phyloP scores from a whole-genome alignment of 495 filamentous ascomycete genomes.

The Cudoniella acicularis region DNA sequence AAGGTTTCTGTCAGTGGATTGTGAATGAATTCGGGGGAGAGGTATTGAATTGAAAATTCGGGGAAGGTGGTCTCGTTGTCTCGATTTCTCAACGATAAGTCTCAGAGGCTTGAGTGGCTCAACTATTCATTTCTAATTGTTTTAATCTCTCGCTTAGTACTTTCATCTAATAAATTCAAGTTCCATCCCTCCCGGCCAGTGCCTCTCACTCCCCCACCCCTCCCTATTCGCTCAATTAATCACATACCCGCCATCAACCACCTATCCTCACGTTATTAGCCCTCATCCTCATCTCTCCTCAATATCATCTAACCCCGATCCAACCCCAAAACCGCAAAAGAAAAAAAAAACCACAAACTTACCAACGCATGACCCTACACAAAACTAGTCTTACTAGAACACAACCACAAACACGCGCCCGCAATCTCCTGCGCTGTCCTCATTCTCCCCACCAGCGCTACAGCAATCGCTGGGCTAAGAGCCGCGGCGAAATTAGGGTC shows the following conservation, averaged over 20 bases:
- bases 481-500: constrained; percentile 29
- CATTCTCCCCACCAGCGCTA: constrained; percentile 47
- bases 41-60: not conserved
- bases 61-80: no score
- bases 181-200: no score
- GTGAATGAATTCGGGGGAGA: constrained; percentile 71
- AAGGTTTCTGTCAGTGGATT: constrained; percentile 86
- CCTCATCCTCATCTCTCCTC: no score
- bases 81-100: no score
- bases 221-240: no score
- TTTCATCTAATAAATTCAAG: no score
- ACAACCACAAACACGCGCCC: constrained; percentile 47
- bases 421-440: constrained; percentile 48
- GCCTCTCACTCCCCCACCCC: no score
- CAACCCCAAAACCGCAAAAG: not conserved
- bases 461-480: constrained; percentile 35
- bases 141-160: no score
- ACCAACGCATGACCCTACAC: constrained; percentile 46
- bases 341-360: not conserved
- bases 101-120: no score
- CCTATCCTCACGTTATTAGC: constrained; percentile 5
- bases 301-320: not conserved
- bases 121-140: no score
- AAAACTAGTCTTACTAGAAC: constrained; percentile 44
- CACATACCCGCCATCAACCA: constrained; percentile 18